Evolutionary conservation across 1,284 basidiomycete genomes (phyloP).

Genomic region (Pascua sp.): DNA sequence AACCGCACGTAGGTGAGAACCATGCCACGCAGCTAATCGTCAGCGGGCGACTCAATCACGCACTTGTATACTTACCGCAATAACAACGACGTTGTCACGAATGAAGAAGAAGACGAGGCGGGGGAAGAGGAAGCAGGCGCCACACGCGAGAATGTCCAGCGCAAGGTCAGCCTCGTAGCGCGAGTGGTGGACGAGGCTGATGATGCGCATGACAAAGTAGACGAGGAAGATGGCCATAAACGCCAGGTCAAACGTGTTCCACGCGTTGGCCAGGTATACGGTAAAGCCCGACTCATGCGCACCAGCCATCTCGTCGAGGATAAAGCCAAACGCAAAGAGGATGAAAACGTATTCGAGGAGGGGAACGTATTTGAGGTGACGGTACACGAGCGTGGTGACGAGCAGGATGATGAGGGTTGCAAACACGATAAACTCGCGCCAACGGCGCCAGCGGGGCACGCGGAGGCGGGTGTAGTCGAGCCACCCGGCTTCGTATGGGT

Average conservation of each 20-base stretch:
- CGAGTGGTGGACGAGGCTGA: conserved; percentile 60
- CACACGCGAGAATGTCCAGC: conserved; percentile 78
- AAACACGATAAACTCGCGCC: conserved; percentile 73
- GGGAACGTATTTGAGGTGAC: conserved; percentile 56
- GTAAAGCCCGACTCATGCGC: conserved; percentile 73
- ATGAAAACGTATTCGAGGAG: conserved; percentile 67
- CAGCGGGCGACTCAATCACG: not conserved
- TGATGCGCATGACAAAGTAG: conserved; percentile 65
- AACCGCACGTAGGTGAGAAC: conserved; percentile 74
- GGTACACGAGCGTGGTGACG: conserved; percentile 54
- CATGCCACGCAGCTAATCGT: conserved; percentile 61
- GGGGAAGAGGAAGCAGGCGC: conserved; percentile 81
- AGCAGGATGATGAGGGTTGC: conserved; percentile 65
- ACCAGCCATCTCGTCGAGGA: conserved; percentile 58
- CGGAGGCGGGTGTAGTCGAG: conserved; percentile 73
- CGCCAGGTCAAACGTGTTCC: conserved; percentile 80
- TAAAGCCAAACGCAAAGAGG: conserved; percentile 69
- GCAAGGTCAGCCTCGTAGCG: conserved; percentile 62
- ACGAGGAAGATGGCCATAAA: conserved; percentile 69
- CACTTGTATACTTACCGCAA: conserved; percentile 56
- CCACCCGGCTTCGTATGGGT: conserved; percentile 67
- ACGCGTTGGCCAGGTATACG: conserved; percentile 77
- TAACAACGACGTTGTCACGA: conserved; percentile 73
- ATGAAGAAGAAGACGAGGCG: conserved; percentile 81
- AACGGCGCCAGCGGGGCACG: conserved; percentile 73